phyloP scores from a whole-genome alignment of 2,329 filamentous ascomycete genomes.

The Aspergillus ochraceoroseus region DNA sequence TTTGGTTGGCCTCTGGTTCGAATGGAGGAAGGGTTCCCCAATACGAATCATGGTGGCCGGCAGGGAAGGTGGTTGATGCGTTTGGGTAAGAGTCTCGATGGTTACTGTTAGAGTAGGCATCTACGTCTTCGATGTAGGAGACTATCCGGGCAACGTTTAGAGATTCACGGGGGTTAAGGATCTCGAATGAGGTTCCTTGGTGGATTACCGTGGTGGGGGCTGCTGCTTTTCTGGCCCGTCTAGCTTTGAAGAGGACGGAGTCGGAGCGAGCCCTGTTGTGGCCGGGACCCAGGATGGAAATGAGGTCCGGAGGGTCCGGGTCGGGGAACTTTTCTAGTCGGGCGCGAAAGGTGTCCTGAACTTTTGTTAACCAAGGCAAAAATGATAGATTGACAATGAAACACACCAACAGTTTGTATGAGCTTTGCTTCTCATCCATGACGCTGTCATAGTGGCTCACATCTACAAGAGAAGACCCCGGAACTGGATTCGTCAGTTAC shows the following conservation, averaged over 20 bases:
- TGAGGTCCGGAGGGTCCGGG: slow-evolving; percentile 19
- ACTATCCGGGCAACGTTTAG: slow-evolving; percentile 35
- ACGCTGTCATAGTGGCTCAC: slow-evolving; percentile 3
- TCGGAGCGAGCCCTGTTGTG: slow-evolving; percentile 25
- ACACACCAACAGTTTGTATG: slow-evolving; percentile 20
- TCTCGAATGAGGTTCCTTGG: slow-evolving; percentile 37
- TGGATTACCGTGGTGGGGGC: slow-evolving; percentile 28
- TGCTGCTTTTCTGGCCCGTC: slow-evolving; percentile 17
- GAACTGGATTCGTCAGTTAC: slow-evolving; percentile 9
- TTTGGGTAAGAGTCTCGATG: slow-evolving; percentile 23
- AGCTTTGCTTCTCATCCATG: slow-evolving; percentile 7
- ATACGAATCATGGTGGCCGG: too few species aligned
- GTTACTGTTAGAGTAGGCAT: slow-evolving; percentile 24
- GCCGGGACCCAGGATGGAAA: slow-evolving; percentile 16
- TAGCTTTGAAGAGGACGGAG: slow-evolving; percentile 26
- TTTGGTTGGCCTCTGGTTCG: slow-evolving; percentile 15
- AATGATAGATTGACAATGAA: background rate
- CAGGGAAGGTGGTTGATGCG: too few species aligned
- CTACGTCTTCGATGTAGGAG: slow-evolving; percentile 36
- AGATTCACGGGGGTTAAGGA: slow-evolving; percentile 37
- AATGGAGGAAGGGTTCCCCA: too few species aligned
- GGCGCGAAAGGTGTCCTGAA: slow-evolving; percentile 34
- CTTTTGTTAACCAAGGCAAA: background rate
- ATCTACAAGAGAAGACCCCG: slow-evolving; percentile 15
- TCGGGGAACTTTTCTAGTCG: slow-evolving; percentile 24